Conservation (phyloP, 1,139 yeast species). For the Pichia sp. region DNA sequence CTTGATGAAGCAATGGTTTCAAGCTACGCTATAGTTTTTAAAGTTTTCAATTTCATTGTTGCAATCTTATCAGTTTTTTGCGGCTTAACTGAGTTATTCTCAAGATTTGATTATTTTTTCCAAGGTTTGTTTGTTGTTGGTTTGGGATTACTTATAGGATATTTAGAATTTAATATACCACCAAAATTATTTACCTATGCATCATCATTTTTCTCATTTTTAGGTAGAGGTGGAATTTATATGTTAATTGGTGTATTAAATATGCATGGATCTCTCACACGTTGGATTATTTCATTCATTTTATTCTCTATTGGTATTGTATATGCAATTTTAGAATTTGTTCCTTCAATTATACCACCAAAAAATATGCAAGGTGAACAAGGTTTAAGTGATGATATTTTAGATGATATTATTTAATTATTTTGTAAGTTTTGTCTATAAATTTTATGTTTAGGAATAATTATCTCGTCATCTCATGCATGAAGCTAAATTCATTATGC, state of each 20-base stretch:
- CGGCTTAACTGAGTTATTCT: slow-evolving; percentile 55
- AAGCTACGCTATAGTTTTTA: slow-evolving; percentile 37
- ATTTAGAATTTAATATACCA: slow-evolving; percentile 60
- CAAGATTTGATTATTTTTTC: slow-evolving; percentile 43
- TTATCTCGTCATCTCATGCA: no score
- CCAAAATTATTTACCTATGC: slow-evolving; percentile 65
- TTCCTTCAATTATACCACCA: slow-evolving; percentile 67
- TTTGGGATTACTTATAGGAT: slow-evolving; percentile 50
- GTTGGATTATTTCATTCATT: slow-evolving; percentile 49
- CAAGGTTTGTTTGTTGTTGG: slow-evolving; percentile 50
- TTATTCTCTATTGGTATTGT: slow-evolving; percentile 54
- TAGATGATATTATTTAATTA: slow-evolving; percentile 27
- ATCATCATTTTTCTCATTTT: slow-evolving; percentile 73
- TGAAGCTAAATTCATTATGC: no score
- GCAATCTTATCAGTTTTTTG: slow-evolving; percentile 45
- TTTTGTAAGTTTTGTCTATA: background rate
- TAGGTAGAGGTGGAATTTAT: slow-evolving; percentile 76
- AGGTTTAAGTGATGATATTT: slow-evolving; percentile 38
- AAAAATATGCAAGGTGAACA: slow-evolving; percentile 58
- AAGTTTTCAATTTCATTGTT: slow-evolving; percentile 55
- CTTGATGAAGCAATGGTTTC: slow-evolving; percentile 24
- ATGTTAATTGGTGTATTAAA: slow-evolving; percentile 59
- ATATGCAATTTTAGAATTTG: slow-evolving; percentile 57
- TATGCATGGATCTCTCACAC: slow-evolving; percentile 54
- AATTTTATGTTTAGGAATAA: no score